phyloP scores from a whole-genome alignment of 257 asterid species.

The Ehretia macrophylla region DNA sequence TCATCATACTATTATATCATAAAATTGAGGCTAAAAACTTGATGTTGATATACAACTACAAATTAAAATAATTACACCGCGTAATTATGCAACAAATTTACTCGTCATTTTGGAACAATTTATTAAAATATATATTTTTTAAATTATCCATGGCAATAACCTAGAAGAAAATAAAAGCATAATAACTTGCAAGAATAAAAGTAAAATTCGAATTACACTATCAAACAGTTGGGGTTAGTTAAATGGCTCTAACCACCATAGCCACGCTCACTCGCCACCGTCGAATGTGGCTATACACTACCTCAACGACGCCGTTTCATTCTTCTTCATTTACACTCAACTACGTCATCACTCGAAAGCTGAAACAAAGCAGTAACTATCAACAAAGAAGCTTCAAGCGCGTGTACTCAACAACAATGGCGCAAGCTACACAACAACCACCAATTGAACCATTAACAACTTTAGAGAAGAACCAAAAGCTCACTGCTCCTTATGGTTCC shows the following conservation, averaged over 20 bases:
- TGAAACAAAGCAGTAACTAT: not conserved
- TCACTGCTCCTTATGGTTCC: conserved; percentile 79
- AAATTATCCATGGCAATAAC: no score
- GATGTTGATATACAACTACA: no score
- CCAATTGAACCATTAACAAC: not conserved
- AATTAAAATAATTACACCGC: no score
- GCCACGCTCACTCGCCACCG: conserved; percentile 16
- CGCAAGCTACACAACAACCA: not conserved
- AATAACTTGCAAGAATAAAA: no score
- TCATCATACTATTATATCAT: no score
- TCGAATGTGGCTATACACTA: not conserved
- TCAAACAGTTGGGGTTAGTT: not conserved
- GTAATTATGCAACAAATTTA: no score
- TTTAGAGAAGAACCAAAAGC: conserved; percentile 11
- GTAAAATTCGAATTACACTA: not conserved
- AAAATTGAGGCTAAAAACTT: no score
- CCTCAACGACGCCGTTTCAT: not conserved
- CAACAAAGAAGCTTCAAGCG: not conserved
- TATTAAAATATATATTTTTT: no score
- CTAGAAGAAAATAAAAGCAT: no score
- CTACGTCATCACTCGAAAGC: not conserved
- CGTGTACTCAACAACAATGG: not conserved
- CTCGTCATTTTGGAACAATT: no score
- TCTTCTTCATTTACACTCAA: conserved; percentile 3
- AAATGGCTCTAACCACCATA: conserved; percentile 26